Conservation (phyloP, 257 asterid genomes). For the Gentiana dahurica region DNA sequence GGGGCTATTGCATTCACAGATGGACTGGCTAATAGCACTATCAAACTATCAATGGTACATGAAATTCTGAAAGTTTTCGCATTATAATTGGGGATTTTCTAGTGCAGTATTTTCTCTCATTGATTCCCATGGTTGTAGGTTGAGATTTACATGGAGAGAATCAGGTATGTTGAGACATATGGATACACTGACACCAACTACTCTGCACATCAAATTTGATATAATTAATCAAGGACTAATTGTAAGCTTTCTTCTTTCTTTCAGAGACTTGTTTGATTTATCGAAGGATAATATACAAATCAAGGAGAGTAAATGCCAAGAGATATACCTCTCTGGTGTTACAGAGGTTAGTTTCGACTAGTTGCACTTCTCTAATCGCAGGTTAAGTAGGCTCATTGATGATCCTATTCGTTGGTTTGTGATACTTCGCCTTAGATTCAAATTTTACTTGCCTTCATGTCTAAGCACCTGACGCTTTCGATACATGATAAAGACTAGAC, state of each 20-base stretch:
- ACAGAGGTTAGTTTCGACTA: conserved; percentile 36
- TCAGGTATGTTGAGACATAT: conserved; percentile 45
- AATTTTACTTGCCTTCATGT: neutral
- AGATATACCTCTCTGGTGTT: conserved; percentile 55
- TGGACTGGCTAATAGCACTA: conserved; percentile 23
- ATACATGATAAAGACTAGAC: neutral
- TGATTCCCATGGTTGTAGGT: conserved; percentile 39
- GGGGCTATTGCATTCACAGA: conserved; percentile 33
- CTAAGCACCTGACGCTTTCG: neutral
- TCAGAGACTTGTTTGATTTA: conserved; percentile 80
- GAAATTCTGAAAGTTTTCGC: conserved; percentile 8
- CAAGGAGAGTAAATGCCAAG: conserved; percentile 63
- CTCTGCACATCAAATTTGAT: conserved; percentile 6
- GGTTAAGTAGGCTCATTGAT: neutral
- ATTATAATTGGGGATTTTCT: conserved; percentile 3
- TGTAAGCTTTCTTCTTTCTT: conserved; percentile 2
- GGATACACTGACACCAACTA: conserved; percentile 1
- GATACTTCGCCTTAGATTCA: neutral
- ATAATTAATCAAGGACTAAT: neutral
- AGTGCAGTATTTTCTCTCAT: conserved; percentile 3
- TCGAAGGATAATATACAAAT: conserved; percentile 70
- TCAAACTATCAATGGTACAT: conserved; percentile 73
- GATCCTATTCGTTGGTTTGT: too few species aligned
- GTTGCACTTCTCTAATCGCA: neutral
- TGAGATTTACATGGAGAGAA: conserved; percentile 84